A percentile compares a stretch with the other conserved stretches of the same genome.
Conservation (phyloP, 257 asterid genomes). For the Solanum chilense region DNA sequence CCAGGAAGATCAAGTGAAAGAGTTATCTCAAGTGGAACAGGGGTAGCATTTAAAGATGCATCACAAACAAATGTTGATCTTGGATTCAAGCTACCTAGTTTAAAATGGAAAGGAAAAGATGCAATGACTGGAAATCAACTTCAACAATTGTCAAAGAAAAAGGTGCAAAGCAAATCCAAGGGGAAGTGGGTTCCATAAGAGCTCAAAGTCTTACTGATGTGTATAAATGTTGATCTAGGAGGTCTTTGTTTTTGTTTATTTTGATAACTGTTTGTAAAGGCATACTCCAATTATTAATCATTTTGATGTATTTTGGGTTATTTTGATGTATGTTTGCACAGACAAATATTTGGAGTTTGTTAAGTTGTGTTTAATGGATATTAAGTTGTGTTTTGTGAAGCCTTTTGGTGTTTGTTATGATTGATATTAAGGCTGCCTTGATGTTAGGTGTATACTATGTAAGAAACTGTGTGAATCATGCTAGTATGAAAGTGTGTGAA, state of each 20-base stretch:
- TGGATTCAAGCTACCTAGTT: background rate
- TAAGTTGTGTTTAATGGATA: no score
- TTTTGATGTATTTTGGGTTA: background rate
- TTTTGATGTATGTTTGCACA: no score
- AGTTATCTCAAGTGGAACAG: background rate
- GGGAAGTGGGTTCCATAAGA: background rate
- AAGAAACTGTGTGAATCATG: background rate
- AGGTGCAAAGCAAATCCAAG: background rate
- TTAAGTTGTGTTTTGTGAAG: no score
- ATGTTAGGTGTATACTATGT: no score
- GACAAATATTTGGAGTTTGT: no score
- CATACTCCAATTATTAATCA: background rate
- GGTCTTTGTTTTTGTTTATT: no score
- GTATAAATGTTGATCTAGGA: no score
- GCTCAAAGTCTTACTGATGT: no score
- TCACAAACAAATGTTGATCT: background rate
- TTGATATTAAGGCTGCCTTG: no score
- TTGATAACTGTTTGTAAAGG: background rate
- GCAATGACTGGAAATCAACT: background rate
- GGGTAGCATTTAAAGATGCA: background rate
- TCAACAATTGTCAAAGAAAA: no score
- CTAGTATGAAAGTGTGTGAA: background rate
- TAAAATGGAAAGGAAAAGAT: background rate
- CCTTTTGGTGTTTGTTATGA: no score
- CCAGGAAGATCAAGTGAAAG: background rate